A percentile compares a stretch with the other conserved stretches of the same genome.
Evolutionary conservation across 352 stramenopile species (phyloP).

Genomic region (Phytophthora foliorum): DNA sequence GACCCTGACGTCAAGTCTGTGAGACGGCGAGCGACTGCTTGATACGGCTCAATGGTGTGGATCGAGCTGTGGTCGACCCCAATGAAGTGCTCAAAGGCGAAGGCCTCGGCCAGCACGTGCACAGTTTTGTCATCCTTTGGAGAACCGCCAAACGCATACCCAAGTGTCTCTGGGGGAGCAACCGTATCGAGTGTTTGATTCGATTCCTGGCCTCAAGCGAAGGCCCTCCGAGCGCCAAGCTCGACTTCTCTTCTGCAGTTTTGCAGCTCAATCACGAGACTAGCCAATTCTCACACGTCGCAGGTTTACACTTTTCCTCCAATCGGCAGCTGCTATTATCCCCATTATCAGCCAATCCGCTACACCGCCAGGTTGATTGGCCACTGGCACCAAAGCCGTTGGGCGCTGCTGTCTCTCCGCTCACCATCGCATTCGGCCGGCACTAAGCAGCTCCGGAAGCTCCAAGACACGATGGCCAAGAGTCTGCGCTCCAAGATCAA

Average conservation of each 20-base stretch:
- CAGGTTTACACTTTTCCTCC: constrained; percentile 18
- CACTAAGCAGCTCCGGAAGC: background rate
- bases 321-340: constrained; percentile 5
- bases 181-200: background rate
- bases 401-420: constrained; percentile 11
- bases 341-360: constrained; percentile 24
- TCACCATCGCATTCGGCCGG: constrained; percentile 36
- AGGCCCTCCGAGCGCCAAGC: background rate
- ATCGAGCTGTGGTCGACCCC: background rate
- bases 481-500: constrained; percentile 92
- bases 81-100: background rate
- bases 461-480: constrained; percentile 76
- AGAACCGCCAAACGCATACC: background rate
- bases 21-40: background rate
- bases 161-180: background rate
- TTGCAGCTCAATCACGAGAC: too few relatives aligned
- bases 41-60: background rate
- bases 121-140: too few relatives aligned
- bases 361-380: constrained; percentile 36
- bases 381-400: constrained; percentile 26
- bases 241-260: too few relatives aligned
- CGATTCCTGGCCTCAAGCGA: background rate
- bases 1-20: background rate
- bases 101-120: background rate
- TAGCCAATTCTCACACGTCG: constrained; percentile 44